Evolutionary conservation across 352 stramenopile species (phyloP).

Genomic region (Globisporangium cederbergense): DNA sequence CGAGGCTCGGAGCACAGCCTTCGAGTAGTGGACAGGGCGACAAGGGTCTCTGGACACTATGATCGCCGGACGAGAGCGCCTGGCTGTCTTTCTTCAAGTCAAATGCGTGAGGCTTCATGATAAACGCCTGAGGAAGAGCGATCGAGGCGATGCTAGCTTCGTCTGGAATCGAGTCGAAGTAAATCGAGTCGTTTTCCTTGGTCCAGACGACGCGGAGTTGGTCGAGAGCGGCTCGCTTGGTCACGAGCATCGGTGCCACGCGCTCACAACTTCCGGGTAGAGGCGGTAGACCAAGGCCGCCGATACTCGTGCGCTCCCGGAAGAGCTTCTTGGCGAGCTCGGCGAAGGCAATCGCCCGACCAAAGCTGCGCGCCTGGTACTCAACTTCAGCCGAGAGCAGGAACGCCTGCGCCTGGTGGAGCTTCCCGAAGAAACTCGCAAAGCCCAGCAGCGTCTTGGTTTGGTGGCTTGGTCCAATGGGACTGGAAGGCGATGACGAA

Average conservation of each 20-base stretch:
- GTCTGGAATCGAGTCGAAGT: slow-evolving; percentile 26
- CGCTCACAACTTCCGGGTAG: slow-evolving; percentile 11
- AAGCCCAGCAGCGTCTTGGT: slow-evolving; percentile 23
- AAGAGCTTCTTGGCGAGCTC: slow-evolving; percentile 20
- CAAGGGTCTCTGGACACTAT: neutral
- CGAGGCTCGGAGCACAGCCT: neutral
- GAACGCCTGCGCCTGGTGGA: slow-evolving; percentile 29
- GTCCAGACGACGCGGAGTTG: slow-evolving; percentile 11
- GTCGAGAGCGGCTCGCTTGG: slow-evolving; percentile 18
- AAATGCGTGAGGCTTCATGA: slow-evolving; percentile 30
- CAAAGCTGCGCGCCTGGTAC: slow-evolving; percentile 18
- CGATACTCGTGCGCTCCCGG: slow-evolving; percentile 23
- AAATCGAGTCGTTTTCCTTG: slow-evolving; percentile 30
- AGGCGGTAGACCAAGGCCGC: slow-evolving; percentile 19
- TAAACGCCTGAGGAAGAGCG: slow-evolving; percentile 21
- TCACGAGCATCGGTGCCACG: slow-evolving; percentile 10
- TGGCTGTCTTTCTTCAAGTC: neutral
- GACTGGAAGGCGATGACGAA: neutral
- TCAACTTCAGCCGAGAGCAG: slow-evolving; percentile 24
- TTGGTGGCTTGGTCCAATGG: slow-evolving; percentile 5
- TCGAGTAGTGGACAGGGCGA: neutral
- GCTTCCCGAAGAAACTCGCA: slow-evolving; percentile 25
- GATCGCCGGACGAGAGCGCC: neutral
- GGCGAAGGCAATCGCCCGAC: slow-evolving; percentile 29
- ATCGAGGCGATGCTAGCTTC: slow-evolving; percentile 21